phyloP scores from a whole-genome alignment of 2,329 filamentous ascomycete species.

The Ophiocordyceps sinensis region DNA sequence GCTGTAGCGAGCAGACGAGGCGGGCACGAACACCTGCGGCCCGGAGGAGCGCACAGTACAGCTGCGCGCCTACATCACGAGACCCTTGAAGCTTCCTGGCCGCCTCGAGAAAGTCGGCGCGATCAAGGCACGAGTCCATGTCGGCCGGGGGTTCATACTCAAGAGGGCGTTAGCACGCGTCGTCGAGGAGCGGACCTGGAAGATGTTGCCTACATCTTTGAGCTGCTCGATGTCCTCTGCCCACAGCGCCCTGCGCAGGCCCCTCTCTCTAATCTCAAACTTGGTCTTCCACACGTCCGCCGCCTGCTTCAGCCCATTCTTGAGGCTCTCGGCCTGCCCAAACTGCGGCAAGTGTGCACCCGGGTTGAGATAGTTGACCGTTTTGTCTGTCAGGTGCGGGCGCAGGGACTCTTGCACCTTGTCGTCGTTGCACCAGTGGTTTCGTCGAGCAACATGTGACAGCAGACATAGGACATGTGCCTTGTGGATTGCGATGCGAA shows the following conservation, averaged over 20 bases:
- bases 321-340: slow-evolving; percentile 59
- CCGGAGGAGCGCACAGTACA: slow-evolving; percentile 80
- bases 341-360: slow-evolving; percentile 56
- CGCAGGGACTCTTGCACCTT: slow-evolving; percentile 53
- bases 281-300: slow-evolving; percentile 51
- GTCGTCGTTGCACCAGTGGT: slow-evolving; percentile 76
- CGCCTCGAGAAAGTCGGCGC: slow-evolving; percentile 56
- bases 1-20: slow-evolving; percentile 81
- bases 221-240: slow-evolving; percentile 49
- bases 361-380: slow-evolving; percentile 53
- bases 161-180: slow-evolving; percentile 8
- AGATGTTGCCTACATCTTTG: slow-evolving; percentile 30
- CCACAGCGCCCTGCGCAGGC: slow-evolving; percentile 61
- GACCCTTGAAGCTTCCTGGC: slow-evolving; percentile 63
- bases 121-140: slow-evolving; percentile 53
- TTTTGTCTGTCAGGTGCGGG: slow-evolving; percentile 50
- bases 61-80: slow-evolving; percentile 74
- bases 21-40: slow-evolving; percentile 69
- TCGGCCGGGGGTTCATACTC: slow-evolving; percentile 45
- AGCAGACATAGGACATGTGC: slow-evolving; percentile 73
- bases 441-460: slow-evolving; percentile 61
- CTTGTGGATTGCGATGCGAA: slow-evolving; percentile 68
- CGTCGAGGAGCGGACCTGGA: not conserved
- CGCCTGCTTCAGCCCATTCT: slow-evolving; percentile 61
- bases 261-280: slow-evolving; percentile 58